phyloP scores from a whole-genome alignment of 2,329 filamentous ascomycete genomes.

The Orbilia quercus region DNA sequence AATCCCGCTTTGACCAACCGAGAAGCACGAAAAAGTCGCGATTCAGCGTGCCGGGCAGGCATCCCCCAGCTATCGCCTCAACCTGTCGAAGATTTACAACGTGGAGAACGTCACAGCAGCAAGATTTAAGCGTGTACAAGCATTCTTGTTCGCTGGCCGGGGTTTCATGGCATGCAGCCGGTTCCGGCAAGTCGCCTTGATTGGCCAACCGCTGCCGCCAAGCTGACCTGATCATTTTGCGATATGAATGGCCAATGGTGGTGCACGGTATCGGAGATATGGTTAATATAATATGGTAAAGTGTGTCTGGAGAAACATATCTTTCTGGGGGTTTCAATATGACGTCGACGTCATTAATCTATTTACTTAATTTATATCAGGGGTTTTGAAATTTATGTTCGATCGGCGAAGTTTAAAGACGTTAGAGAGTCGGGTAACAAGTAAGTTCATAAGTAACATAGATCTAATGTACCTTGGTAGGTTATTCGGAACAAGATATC shows the following conservation, averaged over 20 bases:
- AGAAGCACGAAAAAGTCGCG: constrained; percentile 19
- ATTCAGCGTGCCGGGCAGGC: not conserved
- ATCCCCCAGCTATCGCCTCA: constrained; percentile 7
- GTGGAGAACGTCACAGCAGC: constrained; percentile 30
- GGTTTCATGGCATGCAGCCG: constrained; percentile 22
- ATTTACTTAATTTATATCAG: no score
- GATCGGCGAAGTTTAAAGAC: no score
- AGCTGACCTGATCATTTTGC: constrained; percentile 33
- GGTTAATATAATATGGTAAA: not conserved
- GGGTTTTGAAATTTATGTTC: no score
- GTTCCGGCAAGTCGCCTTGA: not conserved
- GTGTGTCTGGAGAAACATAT: no score
- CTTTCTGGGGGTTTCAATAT: no score
- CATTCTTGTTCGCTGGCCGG: constrained; percentile 38
- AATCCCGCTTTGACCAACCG: constrained; percentile 10
- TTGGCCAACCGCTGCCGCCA: constrained; percentile 24
- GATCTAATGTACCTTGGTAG: no score
- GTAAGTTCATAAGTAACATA: no score
- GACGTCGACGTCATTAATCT: no score
- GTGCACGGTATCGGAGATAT: not conserved
- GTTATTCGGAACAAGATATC: no score
- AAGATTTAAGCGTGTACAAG: constrained; percentile 26
- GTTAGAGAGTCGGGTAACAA: no score
- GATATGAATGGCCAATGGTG: constrained; percentile 9
- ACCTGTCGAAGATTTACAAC: constrained; percentile 34